phyloP scores from a whole-genome alignment of 139 green algal species.

The Chlorokybus atmophyticus region DNA sequence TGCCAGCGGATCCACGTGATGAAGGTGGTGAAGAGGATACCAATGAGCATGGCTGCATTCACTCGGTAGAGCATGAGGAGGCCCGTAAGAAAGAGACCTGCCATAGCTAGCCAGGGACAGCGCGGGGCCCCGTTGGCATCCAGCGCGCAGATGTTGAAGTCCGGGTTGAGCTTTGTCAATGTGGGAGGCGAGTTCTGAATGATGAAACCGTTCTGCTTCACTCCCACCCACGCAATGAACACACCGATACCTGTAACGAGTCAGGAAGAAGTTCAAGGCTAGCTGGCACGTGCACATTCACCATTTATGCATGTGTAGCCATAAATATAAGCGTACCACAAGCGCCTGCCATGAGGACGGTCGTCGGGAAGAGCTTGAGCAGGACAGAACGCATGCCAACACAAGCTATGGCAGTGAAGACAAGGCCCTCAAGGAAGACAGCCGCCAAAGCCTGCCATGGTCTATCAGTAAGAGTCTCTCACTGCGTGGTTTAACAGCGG shows the following conservation, averaged over 20 bases:
- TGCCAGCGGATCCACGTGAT: conserved; percentile 40
- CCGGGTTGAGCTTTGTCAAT: conserved; percentile 13
- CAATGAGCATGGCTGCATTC: conserved; percentile 40
- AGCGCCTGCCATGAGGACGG: conserved; percentile 40
- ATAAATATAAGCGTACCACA: conserved; percentile 1
- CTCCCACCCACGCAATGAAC: conserved; percentile 49
- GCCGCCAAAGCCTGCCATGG: conserved; percentile 27
- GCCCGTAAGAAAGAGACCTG: conserved; percentile 40
- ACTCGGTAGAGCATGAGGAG: conserved; percentile 38
- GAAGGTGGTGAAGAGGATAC: conserved; percentile 52
- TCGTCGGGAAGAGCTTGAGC: conserved; percentile 29
- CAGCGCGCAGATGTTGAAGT: conserved; percentile 35
- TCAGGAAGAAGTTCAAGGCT: not conserved
- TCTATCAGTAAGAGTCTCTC: conserved; percentile 1
- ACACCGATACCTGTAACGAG: conserved; percentile 36
- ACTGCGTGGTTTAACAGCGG: not conserved
- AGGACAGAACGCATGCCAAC: conserved; percentile 22
- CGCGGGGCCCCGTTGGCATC: conserved; percentile 29
- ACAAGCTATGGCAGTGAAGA: conserved; percentile 43
- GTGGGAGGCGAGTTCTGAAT: conserved; percentile 4
- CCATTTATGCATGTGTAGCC: not conserved
- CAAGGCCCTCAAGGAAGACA: conserved; percentile 43
- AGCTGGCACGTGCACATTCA: not conserved
- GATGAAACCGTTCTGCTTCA: conserved; percentile 4
- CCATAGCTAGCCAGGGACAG: conserved; percentile 42